phyloP scores from a whole-genome alignment of 176 grass and related monocot genomes.

The Poa annua region DNA sequence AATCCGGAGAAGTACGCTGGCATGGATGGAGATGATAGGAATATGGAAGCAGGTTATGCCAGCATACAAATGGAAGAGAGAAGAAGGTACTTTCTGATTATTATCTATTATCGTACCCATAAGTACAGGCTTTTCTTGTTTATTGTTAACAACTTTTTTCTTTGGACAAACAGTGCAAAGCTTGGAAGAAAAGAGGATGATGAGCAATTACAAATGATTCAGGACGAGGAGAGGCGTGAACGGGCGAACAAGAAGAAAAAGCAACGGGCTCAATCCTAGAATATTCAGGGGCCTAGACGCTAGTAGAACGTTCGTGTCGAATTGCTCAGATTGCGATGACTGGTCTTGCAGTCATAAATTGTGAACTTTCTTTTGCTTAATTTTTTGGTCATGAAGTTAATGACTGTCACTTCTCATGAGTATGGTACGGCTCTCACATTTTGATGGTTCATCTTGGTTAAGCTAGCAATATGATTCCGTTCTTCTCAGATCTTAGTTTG shows the following conservation, averaged over 20 bases:
- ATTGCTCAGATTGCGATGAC: not conserved
- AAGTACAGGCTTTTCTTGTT: not conserved
- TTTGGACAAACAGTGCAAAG: slow-evolving; percentile 47
- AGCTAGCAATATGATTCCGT: not conserved
- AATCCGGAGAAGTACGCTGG: slow-evolving; percentile 55
- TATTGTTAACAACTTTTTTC: not conserved
- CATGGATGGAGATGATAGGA: slow-evolving; percentile 64
- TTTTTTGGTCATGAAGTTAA: not conserved
- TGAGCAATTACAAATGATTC: slow-evolving; percentile 64
- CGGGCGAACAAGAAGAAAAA: slow-evolving; percentile 52
- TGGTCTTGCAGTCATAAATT: not conserved
- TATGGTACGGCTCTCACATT: not conserved
- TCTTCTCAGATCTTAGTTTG: too few relatives aligned
- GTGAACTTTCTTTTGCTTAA: not conserved
- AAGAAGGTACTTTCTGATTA: slow-evolving; percentile 51
- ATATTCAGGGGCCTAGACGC: not conserved
- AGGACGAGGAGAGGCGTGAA: slow-evolving; percentile 62
- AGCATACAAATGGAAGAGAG: slow-evolving; percentile 81
- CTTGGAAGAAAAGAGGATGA: slow-evolving; percentile 75
- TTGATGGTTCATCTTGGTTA: not conserved
- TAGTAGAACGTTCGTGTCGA: not conserved
- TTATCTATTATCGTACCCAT: not conserved
- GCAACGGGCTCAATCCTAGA: not conserved
- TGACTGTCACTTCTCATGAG: not conserved
- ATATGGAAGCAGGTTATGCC: slow-evolving; percentile 82